Evolutionary conservation across 352 stramenopile species (phyloP), one percentile per base, ranked within the genome.

Genomic region (Sclerospora graminicola): DNA sequence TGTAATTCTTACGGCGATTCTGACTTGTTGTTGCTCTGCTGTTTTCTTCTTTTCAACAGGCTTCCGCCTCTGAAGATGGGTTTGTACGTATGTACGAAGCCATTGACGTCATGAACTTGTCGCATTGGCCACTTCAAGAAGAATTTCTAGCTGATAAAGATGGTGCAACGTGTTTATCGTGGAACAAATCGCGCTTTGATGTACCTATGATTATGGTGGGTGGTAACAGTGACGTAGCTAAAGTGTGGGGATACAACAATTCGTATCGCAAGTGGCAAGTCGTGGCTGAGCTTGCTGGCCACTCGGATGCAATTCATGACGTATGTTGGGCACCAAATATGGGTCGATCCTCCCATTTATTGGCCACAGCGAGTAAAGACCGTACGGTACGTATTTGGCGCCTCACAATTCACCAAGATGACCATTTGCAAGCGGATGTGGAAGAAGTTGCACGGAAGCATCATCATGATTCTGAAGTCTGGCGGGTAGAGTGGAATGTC

Each of bases 281-380:
- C 31, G 63, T 88, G 5, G 71, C 78, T 0, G 74, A 91, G 60
- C 70, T 97, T 1, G 60, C 66, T 24, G 84, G 81, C 29, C 88
- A 97, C 41, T 64, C 67, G 19, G 76, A 92, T 41, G 75, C 84
- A 36, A 95, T 98, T 37, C 77, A 97, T 57, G 93, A 98, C 69
- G 92, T 98, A 24, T 85, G 81, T 45, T 98, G 94, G 94, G 93
- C 95, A 27, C 91, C 94, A 6, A 97, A 97, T 69, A 94, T 98
- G 55, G 94, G 93, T 6, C 76, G 81, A 15, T 89, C 78, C 26
- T 89, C 89, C 58, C 94, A 98, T 60, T 74, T 95, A 24, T 82
- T 98, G 53, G 91, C 91, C 0, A 95, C 82, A 4, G 91, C 85
- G 14, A 94, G 83, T 31, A 95, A 94, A 50, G 91, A 97, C 63